A percentile compares a stretch with the other conserved stretches of the same genome.
Conservation (phyloP, 2,329 filamentous ascomycete genomes). For the Xylariaceae sp. region DNA sequence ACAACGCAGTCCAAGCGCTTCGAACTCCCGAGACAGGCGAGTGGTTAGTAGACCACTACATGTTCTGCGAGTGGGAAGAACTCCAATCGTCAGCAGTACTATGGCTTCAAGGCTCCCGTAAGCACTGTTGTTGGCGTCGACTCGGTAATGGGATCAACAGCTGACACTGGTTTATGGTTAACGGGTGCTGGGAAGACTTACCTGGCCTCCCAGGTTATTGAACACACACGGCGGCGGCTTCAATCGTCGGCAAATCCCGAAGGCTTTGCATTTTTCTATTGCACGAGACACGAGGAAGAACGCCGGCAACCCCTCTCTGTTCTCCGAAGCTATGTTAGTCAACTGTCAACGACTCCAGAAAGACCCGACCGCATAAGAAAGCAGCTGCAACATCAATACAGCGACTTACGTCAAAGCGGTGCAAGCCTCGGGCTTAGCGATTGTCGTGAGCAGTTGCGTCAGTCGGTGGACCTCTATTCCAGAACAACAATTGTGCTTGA, state of each 20-base stretch:
- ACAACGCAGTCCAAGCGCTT: constrained; percentile 2
- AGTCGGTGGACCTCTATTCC: constrained; percentile 5
- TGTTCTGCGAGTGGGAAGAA: constrained; percentile 2
- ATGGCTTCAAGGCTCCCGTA: constrained; percentile 10
- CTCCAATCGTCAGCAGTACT: constrained; percentile 2
- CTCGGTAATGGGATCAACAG: too few relatives aligned
- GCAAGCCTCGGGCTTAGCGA: not conserved
- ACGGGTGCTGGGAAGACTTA: constrained; percentile 9
- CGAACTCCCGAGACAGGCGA: constrained; percentile 3
- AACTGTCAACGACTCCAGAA: constrained; percentile 2
- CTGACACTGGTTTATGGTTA: constrained; percentile 2
- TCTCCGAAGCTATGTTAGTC: constrained; percentile 7
- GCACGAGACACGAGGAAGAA: constrained; percentile 2
- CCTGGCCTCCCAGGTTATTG: constrained; percentile 8
- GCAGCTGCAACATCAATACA: constrained; percentile 1
- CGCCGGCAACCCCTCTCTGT: constrained; percentile 2
- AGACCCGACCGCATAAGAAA: not conserved
- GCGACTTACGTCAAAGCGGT: not conserved
- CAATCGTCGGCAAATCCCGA: not conserved
- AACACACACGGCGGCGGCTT: not conserved
- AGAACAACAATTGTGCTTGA: constrained; percentile 8
- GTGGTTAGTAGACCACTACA: constrained; percentile 1
- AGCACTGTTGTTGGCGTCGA: not conserved
- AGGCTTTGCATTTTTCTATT: constrained; percentile 11
- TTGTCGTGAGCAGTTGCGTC: constrained; percentile 3